These are phyloP conservation scores for Yamadazyma triangularis DNA, from an alignment of 1,139 yeast genomes.

Conservation along the genomic window DNA sequence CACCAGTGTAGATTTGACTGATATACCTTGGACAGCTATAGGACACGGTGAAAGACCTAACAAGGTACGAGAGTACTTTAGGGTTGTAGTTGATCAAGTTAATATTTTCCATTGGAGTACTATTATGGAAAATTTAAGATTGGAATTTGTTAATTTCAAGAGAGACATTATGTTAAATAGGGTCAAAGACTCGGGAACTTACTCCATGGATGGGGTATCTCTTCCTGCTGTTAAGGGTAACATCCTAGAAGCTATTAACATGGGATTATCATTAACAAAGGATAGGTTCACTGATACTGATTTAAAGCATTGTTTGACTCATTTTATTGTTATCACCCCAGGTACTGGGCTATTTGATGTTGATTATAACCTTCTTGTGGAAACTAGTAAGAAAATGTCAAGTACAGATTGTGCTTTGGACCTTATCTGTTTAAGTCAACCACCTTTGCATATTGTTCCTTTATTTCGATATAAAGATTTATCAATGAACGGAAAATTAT, in stretches of 20 bases:
- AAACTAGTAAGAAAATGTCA: conserved; percentile 71
- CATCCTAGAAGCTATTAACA: conserved; percentile 77
- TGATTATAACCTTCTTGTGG: conserved; percentile 69
- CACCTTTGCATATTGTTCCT: conserved; percentile 91
- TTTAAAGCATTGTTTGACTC: conserved; percentile 79
- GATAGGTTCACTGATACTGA: conserved; percentile 85
- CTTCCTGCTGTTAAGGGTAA: conserved; percentile 90
- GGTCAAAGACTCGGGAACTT: conserved; percentile 13
- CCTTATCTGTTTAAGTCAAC: conserved; percentile 80
- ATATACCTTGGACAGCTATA: conserved; percentile 50
- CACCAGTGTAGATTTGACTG: conserved; percentile 71
- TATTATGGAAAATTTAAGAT: conserved; percentile 81
- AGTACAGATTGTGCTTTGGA: conserved; percentile 84
- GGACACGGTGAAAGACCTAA: conserved; percentile 71
- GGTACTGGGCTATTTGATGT: conserved; percentile 95
- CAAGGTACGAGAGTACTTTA: conserved; percentile 71
- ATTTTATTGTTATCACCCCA: conserved; percentile 81
- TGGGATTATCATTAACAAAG: conserved; percentile 75
- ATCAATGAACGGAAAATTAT: conserved; percentile 40
- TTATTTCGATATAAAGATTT: conserved; percentile 59
- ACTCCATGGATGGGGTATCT: conserved; percentile 50
- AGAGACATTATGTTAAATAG: conserved; percentile 59
- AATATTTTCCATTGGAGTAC: conserved; percentile 84
- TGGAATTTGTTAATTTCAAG: conserved; percentile 81
- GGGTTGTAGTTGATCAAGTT: conserved; percentile 95